These are phyloP conservation scores for Aspergillus indologenus DNA, from an alignment of 495 filamentous ascomycete species.

Conservation along the genomic window DNA sequence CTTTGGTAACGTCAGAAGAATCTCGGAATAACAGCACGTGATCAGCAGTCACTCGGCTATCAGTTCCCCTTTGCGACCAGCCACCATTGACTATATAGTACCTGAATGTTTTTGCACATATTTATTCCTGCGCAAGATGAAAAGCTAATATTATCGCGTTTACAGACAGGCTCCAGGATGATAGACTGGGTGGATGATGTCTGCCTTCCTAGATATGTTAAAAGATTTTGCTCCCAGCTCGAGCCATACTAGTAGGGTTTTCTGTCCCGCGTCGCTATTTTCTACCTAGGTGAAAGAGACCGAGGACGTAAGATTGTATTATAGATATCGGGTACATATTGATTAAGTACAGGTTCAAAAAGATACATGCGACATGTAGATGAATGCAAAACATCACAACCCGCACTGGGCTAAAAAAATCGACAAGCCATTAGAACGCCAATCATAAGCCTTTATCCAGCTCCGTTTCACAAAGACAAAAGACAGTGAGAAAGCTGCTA, in stretches of 20 bases:
- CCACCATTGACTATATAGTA: too few relatives aligned
- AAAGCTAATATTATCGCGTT: too few relatives aligned
- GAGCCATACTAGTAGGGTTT: too few relatives aligned
- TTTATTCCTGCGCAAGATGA: too few relatives aligned
- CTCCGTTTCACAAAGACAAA: neutral
- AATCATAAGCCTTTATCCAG: neutral
- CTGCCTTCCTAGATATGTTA: too few relatives aligned
- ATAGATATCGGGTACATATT: neutral
- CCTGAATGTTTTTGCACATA: too few relatives aligned
- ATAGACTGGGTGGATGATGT: too few relatives aligned
- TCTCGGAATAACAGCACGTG: neutral
- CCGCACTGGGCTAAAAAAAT: conserved; percentile 1
- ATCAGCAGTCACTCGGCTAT: neutral
- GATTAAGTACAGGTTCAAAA: conserved; percentile 3
- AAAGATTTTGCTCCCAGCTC: too few relatives aligned
- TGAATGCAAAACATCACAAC: neutral
- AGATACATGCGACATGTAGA: conserved; percentile 1
- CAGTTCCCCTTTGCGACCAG: neutral
- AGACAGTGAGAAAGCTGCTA: neutral
- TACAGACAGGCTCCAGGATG: too few relatives aligned
- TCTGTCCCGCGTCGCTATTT: too few relatives aligned
- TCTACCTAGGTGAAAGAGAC: neutral
- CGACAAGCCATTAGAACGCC: neutral
- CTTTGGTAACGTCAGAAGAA: neutral
- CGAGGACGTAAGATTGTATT: neutral